Conservation (phyloP, 768 basidiomycete genomes). For the Lentinus brumalis region DNA sequence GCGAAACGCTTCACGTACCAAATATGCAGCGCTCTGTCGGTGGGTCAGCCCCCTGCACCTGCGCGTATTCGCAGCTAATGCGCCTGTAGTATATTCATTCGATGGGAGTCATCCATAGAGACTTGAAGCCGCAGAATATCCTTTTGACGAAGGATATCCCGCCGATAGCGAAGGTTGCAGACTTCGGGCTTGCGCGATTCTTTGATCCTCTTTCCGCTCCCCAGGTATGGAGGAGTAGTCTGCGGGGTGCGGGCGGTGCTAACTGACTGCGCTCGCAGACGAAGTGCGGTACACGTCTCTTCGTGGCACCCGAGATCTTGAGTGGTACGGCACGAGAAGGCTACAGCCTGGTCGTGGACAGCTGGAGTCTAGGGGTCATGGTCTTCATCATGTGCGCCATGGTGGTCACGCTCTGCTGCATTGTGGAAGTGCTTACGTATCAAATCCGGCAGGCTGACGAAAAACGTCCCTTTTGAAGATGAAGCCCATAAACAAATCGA, state of each 20-base stretch:
- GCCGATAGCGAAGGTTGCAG: constrained; percentile 80
- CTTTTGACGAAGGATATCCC: constrained; percentile 70
- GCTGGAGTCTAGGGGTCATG: constrained; percentile 93
- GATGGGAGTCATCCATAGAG: constrained; percentile 81
- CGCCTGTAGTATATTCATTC: constrained; percentile 53
- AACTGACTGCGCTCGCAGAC: constrained; percentile 63
- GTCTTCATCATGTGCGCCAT: constrained; percentile 72
- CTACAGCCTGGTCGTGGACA: constrained; percentile 85
- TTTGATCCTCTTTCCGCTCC: constrained; percentile 72
- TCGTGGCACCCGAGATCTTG: constrained; percentile 83
- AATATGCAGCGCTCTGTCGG: constrained; percentile 72
- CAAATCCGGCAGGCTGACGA: too few species aligned
- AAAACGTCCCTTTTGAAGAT: too few species aligned
- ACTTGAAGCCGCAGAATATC: constrained; percentile 90
- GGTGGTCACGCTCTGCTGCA: too few species aligned
- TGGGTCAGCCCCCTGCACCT: neutral
- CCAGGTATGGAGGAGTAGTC: constrained; percentile 44
- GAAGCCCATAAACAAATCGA: too few species aligned
- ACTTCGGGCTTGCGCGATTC: constrained; percentile 91
- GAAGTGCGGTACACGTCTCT: constrained; percentile 91
- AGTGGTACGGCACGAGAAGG: constrained; percentile 52
- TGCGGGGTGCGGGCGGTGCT: constrained; percentile 54
- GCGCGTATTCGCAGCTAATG: neutral
- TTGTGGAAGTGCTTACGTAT: too few species aligned
- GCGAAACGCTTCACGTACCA: constrained; percentile 71